A percentile compares a stretch with the other conserved stretches of the same genome.
Conservation (phyloP, 2,329 filamentous ascomycete genomes). For the Alternaria brassicicola region DNA sequence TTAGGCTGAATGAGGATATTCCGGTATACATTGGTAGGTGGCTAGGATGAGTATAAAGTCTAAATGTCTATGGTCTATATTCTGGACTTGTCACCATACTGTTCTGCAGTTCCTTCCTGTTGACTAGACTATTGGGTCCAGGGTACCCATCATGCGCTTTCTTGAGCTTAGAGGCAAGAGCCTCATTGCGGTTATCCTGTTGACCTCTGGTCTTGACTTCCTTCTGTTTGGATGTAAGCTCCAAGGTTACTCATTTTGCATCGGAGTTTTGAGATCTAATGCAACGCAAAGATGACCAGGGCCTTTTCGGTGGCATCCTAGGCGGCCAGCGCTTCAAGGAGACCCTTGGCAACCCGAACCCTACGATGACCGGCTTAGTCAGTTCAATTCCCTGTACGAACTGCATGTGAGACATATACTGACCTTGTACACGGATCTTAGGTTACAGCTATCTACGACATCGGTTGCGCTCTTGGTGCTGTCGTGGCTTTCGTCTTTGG, state of each 20-base stretch:
- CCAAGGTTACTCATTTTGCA: not conserved
- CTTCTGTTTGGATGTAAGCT: constrained; percentile 23
- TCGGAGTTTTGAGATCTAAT: not conserved
- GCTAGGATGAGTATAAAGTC: constrained; percentile 4
- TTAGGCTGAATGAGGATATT: constrained; percentile 12
- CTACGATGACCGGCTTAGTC: constrained; percentile 44
- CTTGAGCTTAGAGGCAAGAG: constrained; percentile 21
- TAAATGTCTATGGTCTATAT: not conserved
- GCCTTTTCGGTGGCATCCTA: constrained; percentile 34
- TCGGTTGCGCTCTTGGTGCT: constrained; percentile 52
- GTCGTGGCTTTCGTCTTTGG: constrained; percentile 53
- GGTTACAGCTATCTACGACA: constrained; percentile 47
- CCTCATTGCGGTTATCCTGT: constrained; percentile 19
- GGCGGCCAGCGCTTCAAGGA: constrained; percentile 31
- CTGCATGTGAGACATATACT: too few relatives aligned
- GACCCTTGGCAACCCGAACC: constrained; percentile 16
- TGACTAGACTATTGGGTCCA: not conserved
- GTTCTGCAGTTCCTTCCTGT: not conserved
- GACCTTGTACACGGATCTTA: too few relatives aligned
- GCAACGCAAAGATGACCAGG: constrained; percentile 27
- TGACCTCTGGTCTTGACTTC: constrained; percentile 24
- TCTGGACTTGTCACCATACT: not conserved
- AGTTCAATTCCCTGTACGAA: too few relatives aligned
- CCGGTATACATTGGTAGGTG: constrained; percentile 7
- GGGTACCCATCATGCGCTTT: constrained; percentile 10